Percentiles rank a stretch among this genome's conserved stretches.
phyloP scores from a whole-genome alignment of 148 eudicot species.

The Diospyros lotus region DNA sequence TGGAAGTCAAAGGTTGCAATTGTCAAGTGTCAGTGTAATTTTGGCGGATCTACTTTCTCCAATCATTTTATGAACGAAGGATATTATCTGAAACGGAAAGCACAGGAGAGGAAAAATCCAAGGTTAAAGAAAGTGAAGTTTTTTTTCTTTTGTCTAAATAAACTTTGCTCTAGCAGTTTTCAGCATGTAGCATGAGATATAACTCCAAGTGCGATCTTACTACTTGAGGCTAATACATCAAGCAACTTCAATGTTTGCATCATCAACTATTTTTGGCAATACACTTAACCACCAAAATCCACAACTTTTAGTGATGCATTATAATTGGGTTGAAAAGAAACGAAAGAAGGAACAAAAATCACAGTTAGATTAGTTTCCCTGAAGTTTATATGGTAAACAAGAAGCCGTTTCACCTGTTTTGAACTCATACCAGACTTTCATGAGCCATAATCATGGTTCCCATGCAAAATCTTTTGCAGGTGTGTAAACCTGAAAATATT shows the following conservation, averaged over 20 bases:
- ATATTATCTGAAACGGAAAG: slow-evolving; percentile 38
- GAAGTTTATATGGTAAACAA: not conserved
- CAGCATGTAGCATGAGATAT: slow-evolving; percentile 45
- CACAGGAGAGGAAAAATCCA: slow-evolving; percentile 19
- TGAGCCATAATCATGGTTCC: not conserved
- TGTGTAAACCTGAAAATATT: not conserved
- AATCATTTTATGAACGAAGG: slow-evolving; percentile 63
- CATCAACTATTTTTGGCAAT: slow-evolving; percentile 29
- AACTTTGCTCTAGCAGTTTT: not conserved
- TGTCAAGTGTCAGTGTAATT: slow-evolving; percentile 51
- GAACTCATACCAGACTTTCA: too few relatives aligned
- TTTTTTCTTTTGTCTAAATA: not conserved
- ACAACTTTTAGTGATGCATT: slow-evolving; percentile 30
- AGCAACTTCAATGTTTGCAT: slow-evolving; percentile 52
- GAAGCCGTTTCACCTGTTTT: too few relatives aligned
- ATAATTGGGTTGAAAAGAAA: slow-evolving; percentile 5
- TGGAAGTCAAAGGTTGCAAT: slow-evolving; percentile 47
- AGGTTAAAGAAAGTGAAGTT: slow-evolving; percentile 36
- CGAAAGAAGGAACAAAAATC: not conserved
- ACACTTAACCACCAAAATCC: slow-evolving; percentile 47
- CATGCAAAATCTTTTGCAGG: not conserved
- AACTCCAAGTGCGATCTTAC: slow-evolving; percentile 55
- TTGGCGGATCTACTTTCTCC: slow-evolving; percentile 59
- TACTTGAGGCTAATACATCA: slow-evolving; percentile 59
- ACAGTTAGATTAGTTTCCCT: not conserved